Evolutionary conservation across 2,329 filamentous ascomycete species (phyloP), one percentile per base, ranked within the genome.

Genomic region (Fusarium sp.): DNA sequence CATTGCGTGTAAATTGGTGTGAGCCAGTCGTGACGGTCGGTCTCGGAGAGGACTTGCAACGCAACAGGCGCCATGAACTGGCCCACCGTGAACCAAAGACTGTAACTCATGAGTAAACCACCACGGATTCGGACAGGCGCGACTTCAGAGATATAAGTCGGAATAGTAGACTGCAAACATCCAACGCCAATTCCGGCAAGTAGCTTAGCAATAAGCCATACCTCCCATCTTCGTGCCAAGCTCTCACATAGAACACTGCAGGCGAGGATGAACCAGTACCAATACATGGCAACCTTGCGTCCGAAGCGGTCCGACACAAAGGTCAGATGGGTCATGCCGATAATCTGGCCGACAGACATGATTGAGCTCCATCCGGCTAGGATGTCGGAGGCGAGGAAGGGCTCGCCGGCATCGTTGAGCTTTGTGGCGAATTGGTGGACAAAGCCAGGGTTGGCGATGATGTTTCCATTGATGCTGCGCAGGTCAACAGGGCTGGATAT

Each of bases 1-100:
- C 85, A 86, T 77, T 86, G 71, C 0, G 84, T 84, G 62, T 85
- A 85, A 31, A 86, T 83, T 2, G 84, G 80, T 5, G 79, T 80
- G 8, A 80, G 77, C 66, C 80, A 86, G 53, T 85, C 74, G 22
- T 78, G 74, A 0, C 81, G 81, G 31, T 81, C 72, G 0, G 60
- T 61, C 10, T 72, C 63, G 44, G 79, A 80, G 2, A 86, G 75
- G 3, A 73, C 64, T 27, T 85, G 79, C 4, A 86, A 75, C 1
- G 84, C 84, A 0, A 86, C 78, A 6, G 81, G 82, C 3, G 82
- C 84, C 40, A 83, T 83, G 36, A 86, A 81, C n/a, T 80, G 79
- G 1, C 85, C 85, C 0, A 85, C 33, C 1, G 82, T 81, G 70
- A 82, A 86, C 85, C 85, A 87, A 70, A 85, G 81, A 59, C 78